Percentiles rank a stretch among this genome's conserved stretches.
Evolutionary conservation across 345 rosid genomes (phyloP).

Genomic region (Syzygium oleosum): DNA sequence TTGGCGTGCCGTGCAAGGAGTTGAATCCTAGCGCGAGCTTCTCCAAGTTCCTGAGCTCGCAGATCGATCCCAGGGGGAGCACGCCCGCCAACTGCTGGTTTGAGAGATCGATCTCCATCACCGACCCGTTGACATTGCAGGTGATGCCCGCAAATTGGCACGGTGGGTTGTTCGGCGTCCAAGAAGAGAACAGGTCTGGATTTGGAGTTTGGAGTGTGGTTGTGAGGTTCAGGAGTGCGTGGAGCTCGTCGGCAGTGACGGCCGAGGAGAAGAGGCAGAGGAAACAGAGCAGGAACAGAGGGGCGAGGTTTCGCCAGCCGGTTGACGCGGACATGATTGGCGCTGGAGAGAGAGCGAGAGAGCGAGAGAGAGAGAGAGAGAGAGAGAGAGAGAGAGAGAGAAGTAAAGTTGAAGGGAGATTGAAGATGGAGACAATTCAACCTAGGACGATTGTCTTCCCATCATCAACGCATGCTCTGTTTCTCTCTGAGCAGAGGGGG

Average conservation of each 20-base stretch:
- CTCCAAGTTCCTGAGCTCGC: slow-evolving; percentile 44
- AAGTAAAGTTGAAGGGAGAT: neutral
- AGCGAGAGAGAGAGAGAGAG: neutral
- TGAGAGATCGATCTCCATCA: slow-evolving; percentile 65
- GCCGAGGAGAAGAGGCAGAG: slow-evolving; percentile 7
- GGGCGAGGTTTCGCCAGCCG: neutral
- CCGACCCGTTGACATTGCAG: slow-evolving; percentile 33
- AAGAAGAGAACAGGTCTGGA: slow-evolving; percentile 32
- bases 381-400: neutral
- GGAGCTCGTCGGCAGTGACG: slow-evolving; percentile 46
- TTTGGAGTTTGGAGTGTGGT: slow-evolving; percentile 22
- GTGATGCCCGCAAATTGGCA: slow-evolving; percentile 63
- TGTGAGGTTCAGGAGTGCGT: slow-evolving; percentile 37
- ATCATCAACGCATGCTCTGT: neutral
- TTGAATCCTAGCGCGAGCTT: slow-evolving; percentile 71
- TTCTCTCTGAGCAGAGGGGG: neutral
- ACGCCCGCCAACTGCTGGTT: slow-evolving; percentile 26
- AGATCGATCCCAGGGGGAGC: slow-evolving; percentile 44
- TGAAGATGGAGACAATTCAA: neutral
- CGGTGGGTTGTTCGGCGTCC: slow-evolving; percentile 19
- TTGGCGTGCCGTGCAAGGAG: slow-evolving; percentile 32
- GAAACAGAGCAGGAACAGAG: slow-evolving; percentile 16
- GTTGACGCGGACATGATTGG: neutral
- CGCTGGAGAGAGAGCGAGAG: neutral
- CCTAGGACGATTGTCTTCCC: neutral